Evolutionary conservation across 805 yeast genomes (phyloP).

Genomic region (Pichia scutulata): DNA sequence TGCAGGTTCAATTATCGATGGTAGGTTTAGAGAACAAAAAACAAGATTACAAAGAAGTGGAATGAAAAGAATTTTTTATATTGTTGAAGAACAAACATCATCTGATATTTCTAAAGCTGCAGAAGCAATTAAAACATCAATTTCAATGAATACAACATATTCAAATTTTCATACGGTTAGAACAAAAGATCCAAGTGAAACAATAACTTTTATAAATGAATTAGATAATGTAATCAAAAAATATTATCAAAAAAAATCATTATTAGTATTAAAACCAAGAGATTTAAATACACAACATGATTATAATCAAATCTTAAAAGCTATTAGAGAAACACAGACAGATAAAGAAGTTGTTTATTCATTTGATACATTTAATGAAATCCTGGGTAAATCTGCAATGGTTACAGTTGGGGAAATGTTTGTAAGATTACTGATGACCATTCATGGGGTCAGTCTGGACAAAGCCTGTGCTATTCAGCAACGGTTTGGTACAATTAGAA

Average conservation of each 20-base stretch:
- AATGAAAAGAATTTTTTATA: slow-evolving; percentile 57
- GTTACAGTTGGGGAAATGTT: slow-evolving; percentile 71
- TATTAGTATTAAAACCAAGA: slow-evolving; percentile 46
- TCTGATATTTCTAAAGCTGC: slow-evolving; percentile 40
- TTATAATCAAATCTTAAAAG: slow-evolving; percentile 34
- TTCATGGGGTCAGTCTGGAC: slow-evolving; percentile 76
- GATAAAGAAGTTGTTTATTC: slow-evolving; percentile 37
- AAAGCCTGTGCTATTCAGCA: slow-evolving; percentile 75
- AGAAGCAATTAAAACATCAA: slow-evolving; percentile 68
- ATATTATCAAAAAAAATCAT: slow-evolving; percentile 31
- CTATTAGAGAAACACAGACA: slow-evolving; percentile 30
- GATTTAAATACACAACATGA: slow-evolving; percentile 43
- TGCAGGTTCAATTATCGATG: slow-evolving; percentile 74
- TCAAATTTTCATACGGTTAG: slow-evolving; percentile 61
- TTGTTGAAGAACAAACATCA: slow-evolving; percentile 67
- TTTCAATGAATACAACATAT: slow-evolving; percentile 59
- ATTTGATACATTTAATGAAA: slow-evolving; percentile 51
- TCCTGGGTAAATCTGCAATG: slow-evolving; percentile 62
- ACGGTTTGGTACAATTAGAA: slow-evolving; percentile 60
- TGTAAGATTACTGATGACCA: slow-evolving; percentile 66
- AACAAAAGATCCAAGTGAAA: slow-evolving; percentile 66
- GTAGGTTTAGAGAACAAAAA: slow-evolving; percentile 85
- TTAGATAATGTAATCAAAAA: slow-evolving; percentile 38
- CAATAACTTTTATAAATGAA: slow-evolving; percentile 51
- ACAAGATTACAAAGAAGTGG: slow-evolving; percentile 64